These are phyloP conservation scores for Rosa lucieae DNA, from an alignment of 306 rosid species.

Conservation along the genomic window DNA sequence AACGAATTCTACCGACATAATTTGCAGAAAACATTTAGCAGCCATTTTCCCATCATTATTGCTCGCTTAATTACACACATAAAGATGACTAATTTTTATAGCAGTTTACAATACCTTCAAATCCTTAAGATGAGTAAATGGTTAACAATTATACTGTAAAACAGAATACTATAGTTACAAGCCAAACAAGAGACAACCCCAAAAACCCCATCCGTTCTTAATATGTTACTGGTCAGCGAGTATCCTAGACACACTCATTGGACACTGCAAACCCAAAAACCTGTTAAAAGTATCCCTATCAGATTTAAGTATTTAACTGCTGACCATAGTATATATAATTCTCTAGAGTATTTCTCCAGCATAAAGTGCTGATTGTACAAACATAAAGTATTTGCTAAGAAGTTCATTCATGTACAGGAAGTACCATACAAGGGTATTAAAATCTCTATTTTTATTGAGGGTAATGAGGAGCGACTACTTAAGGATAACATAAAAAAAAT, in stretches of 20 bases:
- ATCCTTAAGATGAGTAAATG: not conserved
- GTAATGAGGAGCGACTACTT: not conserved
- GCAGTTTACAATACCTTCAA: not conserved
- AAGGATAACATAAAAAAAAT: not conserved
- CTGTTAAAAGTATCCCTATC: not conserved
- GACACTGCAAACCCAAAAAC: not conserved
- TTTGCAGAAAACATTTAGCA: not conserved
- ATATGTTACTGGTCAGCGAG: not conserved
- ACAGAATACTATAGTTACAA: not conserved
- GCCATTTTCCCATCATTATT: not conserved
- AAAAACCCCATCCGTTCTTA: not conserved
- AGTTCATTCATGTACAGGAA: not conserved
- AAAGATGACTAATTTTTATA: not conserved
- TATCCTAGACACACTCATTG: not conserved
- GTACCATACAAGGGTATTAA: not conserved
- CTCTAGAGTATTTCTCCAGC: not conserved
- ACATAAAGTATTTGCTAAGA: not conserved
- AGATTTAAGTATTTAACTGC: not conserved
- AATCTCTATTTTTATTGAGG: not conserved
- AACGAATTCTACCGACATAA: not conserved
- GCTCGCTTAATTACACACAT: not conserved
- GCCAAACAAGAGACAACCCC: not conserved
- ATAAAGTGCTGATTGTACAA: not conserved
- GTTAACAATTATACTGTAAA: not conserved
- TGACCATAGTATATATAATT: not conserved